These are phyloP conservation scores for Psilocybe mexicana DNA, from an alignment of 1,284 basidiomycete species.

Conservation along the genomic window DNA sequence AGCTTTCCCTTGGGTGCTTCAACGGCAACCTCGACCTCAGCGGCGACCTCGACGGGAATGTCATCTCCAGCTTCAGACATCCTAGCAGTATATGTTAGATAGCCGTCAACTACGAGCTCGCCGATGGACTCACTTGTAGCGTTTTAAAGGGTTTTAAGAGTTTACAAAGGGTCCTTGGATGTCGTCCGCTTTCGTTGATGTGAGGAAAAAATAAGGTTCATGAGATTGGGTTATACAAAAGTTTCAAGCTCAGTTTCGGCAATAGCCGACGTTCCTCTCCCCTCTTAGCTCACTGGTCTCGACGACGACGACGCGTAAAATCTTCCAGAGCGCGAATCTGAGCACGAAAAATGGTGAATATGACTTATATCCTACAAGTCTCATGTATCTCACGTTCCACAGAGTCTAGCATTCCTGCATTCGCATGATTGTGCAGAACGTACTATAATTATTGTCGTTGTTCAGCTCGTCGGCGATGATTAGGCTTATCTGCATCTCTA, in stretches of 20 bases:
- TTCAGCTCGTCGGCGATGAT: conserved; percentile 26
- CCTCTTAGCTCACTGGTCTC: conserved; percentile 21
- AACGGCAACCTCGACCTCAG: conserved; percentile 82
- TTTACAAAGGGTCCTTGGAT: conserved; percentile 45
- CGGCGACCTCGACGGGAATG: conserved; percentile 74
- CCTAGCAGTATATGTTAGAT: conserved; percentile 36
- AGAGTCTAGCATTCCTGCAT: conserved; percentile 75
- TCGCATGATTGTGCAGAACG: conserved; percentile 73
- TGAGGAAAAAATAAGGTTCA: conserved; percentile 52
- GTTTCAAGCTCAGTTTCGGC: conserved; percentile 53
- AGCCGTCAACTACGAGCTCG: background rate
- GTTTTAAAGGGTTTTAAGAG: conserved; percentile 30
- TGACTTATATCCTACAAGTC: background rate
- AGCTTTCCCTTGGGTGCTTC: conserved; percentile 94
- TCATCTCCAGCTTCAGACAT: conserved; percentile 99
- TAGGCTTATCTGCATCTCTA: conserved; percentile 35
- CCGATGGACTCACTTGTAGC: conserved; percentile 43
- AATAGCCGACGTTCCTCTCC: conserved; percentile 25
- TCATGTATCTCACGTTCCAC: conserved; percentile 8
- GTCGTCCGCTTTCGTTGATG: conserved; percentile 94
- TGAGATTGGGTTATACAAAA: conserved; percentile 21
- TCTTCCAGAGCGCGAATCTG: background rate
- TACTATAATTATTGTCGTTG: conserved; percentile 37
- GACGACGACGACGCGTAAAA: conserved; percentile 26
- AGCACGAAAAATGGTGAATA: conserved; percentile 17